Evolutionary conservation across 805 yeast genomes (phyloP).

Genomic region (Clavispora vitiphila): DNA sequence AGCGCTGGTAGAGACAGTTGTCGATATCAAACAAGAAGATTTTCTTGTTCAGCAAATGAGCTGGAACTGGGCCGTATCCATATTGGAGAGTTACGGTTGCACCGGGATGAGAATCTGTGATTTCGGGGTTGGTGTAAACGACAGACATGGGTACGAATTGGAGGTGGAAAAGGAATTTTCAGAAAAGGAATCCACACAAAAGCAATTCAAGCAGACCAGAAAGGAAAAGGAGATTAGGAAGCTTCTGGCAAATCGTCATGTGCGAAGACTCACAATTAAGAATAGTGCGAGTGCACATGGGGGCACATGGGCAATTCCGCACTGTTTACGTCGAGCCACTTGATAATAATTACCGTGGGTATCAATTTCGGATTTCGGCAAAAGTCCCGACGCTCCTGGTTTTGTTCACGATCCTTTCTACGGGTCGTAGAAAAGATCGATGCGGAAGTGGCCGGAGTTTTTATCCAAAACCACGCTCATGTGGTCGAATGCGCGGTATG

Average conservation of each 20-base stretch:
- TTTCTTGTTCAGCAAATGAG: constrained; percentile 10
- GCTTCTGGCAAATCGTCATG: too few relatives aligned
- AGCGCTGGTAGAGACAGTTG: constrained; percentile 78
- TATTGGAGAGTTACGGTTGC: constrained; percentile 11
- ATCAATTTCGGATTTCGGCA: too few relatives aligned
- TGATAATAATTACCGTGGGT: too few relatives aligned
- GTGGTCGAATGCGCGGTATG: constrained; percentile 19
- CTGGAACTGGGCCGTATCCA: constrained; percentile 17
- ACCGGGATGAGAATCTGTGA: constrained; percentile 10
- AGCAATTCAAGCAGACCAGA: too few relatives aligned
- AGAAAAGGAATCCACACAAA: too few relatives aligned
- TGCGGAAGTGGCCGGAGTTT: constrained; percentile 16
- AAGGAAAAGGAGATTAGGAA: too few relatives aligned
- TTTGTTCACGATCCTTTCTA: too few relatives aligned
- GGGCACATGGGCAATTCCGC: neutral
- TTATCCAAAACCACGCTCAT: constrained; percentile 17
- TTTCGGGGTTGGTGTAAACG: constrained; percentile 12
- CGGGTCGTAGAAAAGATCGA: constrained; percentile 20
- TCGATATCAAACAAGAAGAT: constrained; percentile 88
- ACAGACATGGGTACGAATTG: neutral
- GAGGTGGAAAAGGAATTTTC: too few relatives aligned
- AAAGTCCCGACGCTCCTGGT: too few relatives aligned
- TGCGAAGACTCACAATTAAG: neutral
- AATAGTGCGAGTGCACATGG: neutral
- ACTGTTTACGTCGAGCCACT: too few relatives aligned